These are phyloP conservation scores for Aristolochia californica DNA, from an alignment of 164 flowering plant genomes.

Conservation along the genomic window DNA sequence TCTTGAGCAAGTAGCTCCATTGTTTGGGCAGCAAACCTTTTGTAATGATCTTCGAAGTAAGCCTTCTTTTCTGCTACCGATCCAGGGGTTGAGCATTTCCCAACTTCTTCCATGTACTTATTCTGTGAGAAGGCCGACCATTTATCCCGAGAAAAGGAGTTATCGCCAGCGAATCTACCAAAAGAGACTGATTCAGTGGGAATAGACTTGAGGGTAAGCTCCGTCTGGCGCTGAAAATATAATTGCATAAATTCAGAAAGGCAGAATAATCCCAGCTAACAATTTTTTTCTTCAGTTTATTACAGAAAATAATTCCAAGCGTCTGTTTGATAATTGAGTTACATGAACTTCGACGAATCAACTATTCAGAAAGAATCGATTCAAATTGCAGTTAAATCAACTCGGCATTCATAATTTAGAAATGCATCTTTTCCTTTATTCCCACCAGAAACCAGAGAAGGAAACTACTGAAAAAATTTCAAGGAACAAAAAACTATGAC, in stretches of 20 bases:
- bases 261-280: background rate
- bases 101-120: slow-evolving; percentile 89
- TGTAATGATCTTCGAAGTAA: slow-evolving; percentile 86
- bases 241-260: slow-evolving; percentile 5
- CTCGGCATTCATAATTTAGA: too few relatives aligned
- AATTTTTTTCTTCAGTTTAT: background rate
- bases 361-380: too few relatives aligned
- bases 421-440: too few relatives aligned
- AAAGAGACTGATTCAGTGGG: slow-evolving; percentile 62
- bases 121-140: slow-evolving; percentile 89
- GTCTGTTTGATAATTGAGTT: too few relatives aligned
- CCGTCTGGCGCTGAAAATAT: slow-evolving; percentile 25
- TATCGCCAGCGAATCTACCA: slow-evolving; percentile 65
- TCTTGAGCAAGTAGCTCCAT: slow-evolving; percentile 53
- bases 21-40: slow-evolving; percentile 59
- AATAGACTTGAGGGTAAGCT: slow-evolving; percentile 17
- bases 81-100: slow-evolving; percentile 80
- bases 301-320: background rate
- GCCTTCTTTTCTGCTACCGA: slow-evolving; percentile 85
- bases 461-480: too few relatives aligned
- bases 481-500: too few relatives aligned
- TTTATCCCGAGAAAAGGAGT: slow-evolving; percentile 78
- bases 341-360: too few relatives aligned
- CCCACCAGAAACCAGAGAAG: too few relatives aligned
- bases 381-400: too few relatives aligned